Percentiles rank a stretch among this genome's conserved stretches.
phyloP scores from a whole-genome alignment of 371 early-diverging fungal genomes.

The Basidiobolus heterosporus region DNA sequence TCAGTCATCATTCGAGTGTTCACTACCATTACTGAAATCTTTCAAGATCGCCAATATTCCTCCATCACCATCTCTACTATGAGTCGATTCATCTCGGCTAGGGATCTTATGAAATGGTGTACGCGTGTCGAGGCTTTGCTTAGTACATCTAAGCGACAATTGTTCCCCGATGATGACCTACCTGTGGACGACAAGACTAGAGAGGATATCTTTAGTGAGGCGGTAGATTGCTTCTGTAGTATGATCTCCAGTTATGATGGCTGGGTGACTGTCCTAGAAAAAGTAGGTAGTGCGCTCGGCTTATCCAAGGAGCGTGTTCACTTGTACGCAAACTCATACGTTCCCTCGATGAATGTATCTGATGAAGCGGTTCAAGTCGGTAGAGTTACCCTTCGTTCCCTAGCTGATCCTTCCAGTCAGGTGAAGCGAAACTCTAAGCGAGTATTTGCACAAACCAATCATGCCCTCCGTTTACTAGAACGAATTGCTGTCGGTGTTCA shows the following conservation, averaged over 20 bases:
- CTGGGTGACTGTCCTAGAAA: conserved; percentile 38
- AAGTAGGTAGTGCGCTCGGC: conserved; percentile 55
- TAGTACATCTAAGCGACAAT: conserved; percentile 6
- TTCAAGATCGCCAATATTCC: conserved; percentile 32
- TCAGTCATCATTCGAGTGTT: conserved; percentile 41
- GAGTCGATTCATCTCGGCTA: conserved; percentile 32
- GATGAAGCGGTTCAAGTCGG: conserved; percentile 15
- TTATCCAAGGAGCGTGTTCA: conserved; percentile 51
- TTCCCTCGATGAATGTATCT: conserved; percentile 34
- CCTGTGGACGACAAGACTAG: conserved; percentile 22
- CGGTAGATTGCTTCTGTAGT: conserved; percentile 71
- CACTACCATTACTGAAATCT: conserved; percentile 30
- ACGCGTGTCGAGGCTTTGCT: conserved; percentile 36
- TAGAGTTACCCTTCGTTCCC: not conserved
- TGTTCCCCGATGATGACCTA: conserved; percentile 11
- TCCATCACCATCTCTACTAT: conserved; percentile 27
- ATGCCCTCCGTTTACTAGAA: conserved; percentile 64
- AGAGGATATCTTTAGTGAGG: conserved; percentile 60
- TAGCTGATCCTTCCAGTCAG: conserved; percentile 9
- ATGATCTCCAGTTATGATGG: conserved; percentile 56
- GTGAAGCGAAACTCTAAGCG: conserved; percentile 19
- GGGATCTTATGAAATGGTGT: conserved; percentile 83
- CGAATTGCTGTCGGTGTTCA: conserved; percentile 65
- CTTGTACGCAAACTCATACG: conserved; percentile 51
- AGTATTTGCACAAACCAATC: conserved; percentile 67